Conservation (phyloP, 1,284 basidiomycete species). For the Phenoliferia sp. region DNA sequence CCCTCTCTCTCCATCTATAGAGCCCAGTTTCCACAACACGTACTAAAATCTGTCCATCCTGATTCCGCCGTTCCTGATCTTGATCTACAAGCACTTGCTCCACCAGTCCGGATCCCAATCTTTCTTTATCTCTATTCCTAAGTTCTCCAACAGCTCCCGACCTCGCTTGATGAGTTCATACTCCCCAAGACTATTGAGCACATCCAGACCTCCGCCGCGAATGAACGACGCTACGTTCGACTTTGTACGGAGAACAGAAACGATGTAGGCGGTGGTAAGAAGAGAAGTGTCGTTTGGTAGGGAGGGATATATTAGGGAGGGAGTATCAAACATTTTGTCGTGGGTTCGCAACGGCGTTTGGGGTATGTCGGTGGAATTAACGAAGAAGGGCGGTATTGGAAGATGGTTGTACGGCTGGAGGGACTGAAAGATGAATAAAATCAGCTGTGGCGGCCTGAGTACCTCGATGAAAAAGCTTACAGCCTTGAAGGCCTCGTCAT, state of each 20-base stretch:
- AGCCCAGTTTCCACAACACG: too few relatives aligned
- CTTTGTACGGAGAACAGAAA: conserved; percentile 5
- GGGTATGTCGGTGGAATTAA: not conserved
- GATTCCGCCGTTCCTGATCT: too few relatives aligned
- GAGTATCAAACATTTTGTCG: not conserved
- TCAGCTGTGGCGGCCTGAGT: not conserved
- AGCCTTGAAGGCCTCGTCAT: conserved; percentile 24
- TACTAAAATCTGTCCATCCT: too few relatives aligned
- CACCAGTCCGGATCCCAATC: conserved; percentile 21
- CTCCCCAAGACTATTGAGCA: not conserved
- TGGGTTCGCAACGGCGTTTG: not conserved
- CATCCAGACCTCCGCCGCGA: not conserved
- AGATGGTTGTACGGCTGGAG: conserved; percentile 25
- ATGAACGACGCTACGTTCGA: conserved; percentile 9
- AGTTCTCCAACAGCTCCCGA: not conserved
- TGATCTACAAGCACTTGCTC: not conserved
- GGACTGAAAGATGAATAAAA: conserved; percentile 3
- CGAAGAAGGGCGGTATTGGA: conserved; percentile 18
- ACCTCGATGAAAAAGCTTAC: conserved; percentile 6
- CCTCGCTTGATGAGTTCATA: conserved; percentile 10
- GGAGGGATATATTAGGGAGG: not conserved
- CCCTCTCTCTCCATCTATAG: too few relatives aligned
- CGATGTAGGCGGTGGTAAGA: conserved; percentile 8
- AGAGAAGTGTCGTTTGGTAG: conserved; percentile 4
- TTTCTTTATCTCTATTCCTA: conserved; percentile 11